Conservation (phyloP, 2,329 filamentous ascomycete species). For the Fusarium setosum region DNA sequence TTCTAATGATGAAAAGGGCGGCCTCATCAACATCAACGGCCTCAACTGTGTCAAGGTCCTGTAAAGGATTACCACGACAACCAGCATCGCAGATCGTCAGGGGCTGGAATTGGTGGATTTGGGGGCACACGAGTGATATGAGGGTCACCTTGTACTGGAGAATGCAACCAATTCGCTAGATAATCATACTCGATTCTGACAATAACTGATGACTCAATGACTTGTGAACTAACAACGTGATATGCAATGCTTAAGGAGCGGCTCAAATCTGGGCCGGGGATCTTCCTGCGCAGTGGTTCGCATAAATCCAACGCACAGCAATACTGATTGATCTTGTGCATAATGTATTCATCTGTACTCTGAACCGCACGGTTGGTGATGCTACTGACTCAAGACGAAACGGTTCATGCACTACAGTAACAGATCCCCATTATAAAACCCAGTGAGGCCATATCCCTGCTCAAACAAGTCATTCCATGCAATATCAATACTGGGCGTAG, state of each 20-base stretch:
- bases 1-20: neutral
- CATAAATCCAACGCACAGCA: no score
- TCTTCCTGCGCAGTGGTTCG: neutral
- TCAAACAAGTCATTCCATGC: constrained; percentile 41
- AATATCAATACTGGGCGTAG: constrained; percentile 37
- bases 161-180: constrained; percentile 4
- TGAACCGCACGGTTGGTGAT: no score
- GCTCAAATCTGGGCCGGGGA: neutral
- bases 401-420: constrained; percentile 9
- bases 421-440: constrained; percentile 30
- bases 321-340: no score
- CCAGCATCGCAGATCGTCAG: neutral
- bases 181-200: constrained; percentile 1
- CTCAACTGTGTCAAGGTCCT: constrained; percentile 19
- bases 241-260: neutral
- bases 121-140: neutral
- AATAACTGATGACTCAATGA: neutral
- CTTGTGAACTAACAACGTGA: no score
- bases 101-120: neutral
- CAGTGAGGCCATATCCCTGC: constrained; percentile 36
- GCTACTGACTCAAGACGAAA: neutral
- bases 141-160: neutral
- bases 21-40: constrained; percentile 6
- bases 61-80: neutral
- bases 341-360: no score